These are phyloP conservation scores for Gentiana straminea DNA, from an alignment of 257 asterid genomes.

Conservation along the genomic window DNA sequence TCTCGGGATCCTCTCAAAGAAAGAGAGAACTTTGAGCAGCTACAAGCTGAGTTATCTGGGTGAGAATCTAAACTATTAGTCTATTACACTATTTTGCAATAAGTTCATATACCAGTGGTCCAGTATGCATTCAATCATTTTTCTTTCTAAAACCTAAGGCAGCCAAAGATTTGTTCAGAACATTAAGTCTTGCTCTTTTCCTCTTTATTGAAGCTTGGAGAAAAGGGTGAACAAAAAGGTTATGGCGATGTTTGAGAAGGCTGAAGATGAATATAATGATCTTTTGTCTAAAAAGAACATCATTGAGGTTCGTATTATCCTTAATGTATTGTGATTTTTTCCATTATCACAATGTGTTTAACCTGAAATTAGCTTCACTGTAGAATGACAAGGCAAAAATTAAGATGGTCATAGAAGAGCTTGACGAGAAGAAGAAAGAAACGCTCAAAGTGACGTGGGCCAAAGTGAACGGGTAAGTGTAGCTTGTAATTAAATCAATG, in stretches of 20 bases:
- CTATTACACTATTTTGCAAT: too few relatives aligned
- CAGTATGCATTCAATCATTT: background rate
- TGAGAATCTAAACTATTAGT: slow-evolving; percentile 22
- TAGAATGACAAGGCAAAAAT: slow-evolving; percentile 95
- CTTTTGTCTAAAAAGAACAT: slow-evolving; percentile 87
- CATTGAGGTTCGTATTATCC: slow-evolving; percentile 57
- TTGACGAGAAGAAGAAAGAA: slow-evolving; percentile 96
- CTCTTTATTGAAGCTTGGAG: slow-evolving; percentile 60
- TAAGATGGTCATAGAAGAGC: slow-evolving; percentile 91
- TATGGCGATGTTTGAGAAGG: slow-evolving; percentile 97
- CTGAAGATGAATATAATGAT: slow-evolving; percentile 94
- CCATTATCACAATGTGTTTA: slow-evolving; percentile 6
- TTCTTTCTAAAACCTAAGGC: background rate
- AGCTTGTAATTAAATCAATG: background rate
- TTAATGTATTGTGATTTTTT: slow-evolving; percentile 9
- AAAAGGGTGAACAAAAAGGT: slow-evolving; percentile 97
- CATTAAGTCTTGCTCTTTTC: slow-evolving; percentile 10
- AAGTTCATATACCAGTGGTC: background rate
- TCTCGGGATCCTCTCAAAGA: slow-evolving; percentile 68
- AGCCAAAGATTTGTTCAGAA: background rate
- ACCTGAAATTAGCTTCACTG: slow-evolving; percentile 15
- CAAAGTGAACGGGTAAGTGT: slow-evolving; percentile 78
- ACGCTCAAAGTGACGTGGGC: slow-evolving; percentile 91
- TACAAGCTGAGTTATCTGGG: slow-evolving; percentile 88
- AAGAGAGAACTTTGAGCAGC: slow-evolving; percentile 54